These are phyloP conservation scores for Colletotrichum acutatum DNA, from an alignment of 2,329 filamentous ascomycete species.

Conservation along the genomic window DNA sequence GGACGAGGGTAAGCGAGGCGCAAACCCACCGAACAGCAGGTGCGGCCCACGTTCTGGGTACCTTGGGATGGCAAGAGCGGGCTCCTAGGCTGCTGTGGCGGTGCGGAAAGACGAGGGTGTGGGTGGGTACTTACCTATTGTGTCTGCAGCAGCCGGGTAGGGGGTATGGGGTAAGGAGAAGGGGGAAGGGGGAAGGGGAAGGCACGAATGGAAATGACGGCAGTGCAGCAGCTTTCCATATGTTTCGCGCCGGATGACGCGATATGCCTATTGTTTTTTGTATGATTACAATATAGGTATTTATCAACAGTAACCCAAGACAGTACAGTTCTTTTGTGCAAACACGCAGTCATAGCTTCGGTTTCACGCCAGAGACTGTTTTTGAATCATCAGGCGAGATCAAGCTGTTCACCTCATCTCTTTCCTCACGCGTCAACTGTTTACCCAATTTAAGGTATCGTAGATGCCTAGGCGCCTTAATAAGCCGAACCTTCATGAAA, in stretches of 20 bases:
- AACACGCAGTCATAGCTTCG: background rate
- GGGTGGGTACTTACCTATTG: conserved; percentile 34
- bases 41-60: conserved; percentile 30
- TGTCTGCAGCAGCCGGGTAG: conserved; percentile 29
- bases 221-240: background rate
- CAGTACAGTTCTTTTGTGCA: background rate
- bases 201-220: conserved; percentile 23
- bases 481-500: background rate
- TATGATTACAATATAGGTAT: conserved; percentile 16
- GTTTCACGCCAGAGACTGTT: background rate
- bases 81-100: conserved; percentile 26
- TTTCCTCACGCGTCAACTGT: background rate
- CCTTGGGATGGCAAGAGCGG: conserved; percentile 24
- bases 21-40: conserved; percentile 34
- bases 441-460: background rate
- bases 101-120: conserved; percentile 23
- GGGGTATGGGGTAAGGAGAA: conserved; percentile 8
- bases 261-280: conserved; percentile 10
- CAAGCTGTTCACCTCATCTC: background rate
- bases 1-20: conserved; percentile 36
- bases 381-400: background rate
- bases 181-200: conserved; percentile 14
- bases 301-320: conserved; percentile 5
- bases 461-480: too few species aligned
- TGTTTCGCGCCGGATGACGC: conserved; percentile 27